Evolutionary conservation across 495 filamentous ascomycete species (phyloP), one percentile per base, ranked within the genome.

Genomic region (Penicillium manginii): DNA sequence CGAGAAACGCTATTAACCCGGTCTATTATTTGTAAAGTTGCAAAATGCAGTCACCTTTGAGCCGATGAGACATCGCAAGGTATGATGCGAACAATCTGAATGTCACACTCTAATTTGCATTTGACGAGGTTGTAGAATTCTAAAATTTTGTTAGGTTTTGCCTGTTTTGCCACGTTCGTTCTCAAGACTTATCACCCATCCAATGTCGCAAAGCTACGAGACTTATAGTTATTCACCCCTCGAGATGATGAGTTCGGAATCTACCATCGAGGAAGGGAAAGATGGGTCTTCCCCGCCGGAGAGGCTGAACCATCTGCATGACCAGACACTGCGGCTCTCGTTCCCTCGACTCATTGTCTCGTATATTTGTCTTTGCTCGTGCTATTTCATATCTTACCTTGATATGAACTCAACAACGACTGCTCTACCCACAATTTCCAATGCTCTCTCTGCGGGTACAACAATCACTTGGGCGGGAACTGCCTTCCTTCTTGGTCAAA

Each of bases 401-500:
- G 84, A 88, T 62, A 83, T 86, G 60, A 87, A 86, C 62, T 75
- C 77, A 1, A 78, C 87, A 35, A 79, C 77, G 32, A 79, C 83
- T 17, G 76, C 79, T 4, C 65, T 87, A 0, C 84, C 84, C 1
- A 80, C 79, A 14, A 84, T 88, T 59, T 81, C 81, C 33, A 66
- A 64, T 37, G 83, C 85, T 50, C 73, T 88, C 4, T 58, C 84
- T 57, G 82, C 78, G 1, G 62, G 70, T 23, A 75, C 80, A 17
- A 85, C 82, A 18, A 85, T 89, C 50, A 86, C 83, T 0, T 91
- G 88, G 88, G 81, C 87, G 3, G 88, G 87, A 11, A 91, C 86
- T 1, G 87, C 87, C 10, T 86, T 85, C 22, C 72, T 91, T 11
- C 83, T 91, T 35, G 85, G 85, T 1, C 87, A 87, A 62, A 87